Evolutionary conservation across 140 eudicot species (phyloP).

Genomic region (Erigeron philadelphicus): DNA sequence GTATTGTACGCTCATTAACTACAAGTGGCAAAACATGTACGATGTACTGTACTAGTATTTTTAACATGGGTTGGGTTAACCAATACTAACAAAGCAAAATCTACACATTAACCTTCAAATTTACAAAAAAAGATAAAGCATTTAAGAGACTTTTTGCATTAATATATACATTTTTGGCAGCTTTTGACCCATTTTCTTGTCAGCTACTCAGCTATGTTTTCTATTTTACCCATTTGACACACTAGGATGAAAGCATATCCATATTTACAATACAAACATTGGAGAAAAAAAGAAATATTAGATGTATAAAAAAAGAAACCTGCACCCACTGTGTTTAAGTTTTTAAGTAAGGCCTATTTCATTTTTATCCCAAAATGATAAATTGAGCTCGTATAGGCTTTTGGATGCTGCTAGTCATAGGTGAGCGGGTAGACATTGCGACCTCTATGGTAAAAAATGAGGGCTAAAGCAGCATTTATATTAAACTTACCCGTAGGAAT

Average conservation of each 20-base stretch:
- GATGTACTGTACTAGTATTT: too few relatives aligned
- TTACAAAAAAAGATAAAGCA: background rate
- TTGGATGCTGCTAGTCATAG: background rate
- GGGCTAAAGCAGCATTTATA: background rate
- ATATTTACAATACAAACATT: background rate
- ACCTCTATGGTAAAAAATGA: background rate
- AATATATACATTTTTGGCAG: background rate
- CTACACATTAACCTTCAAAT: background rate
- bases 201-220: background rate
- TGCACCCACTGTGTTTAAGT: background rate
- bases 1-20: background rate
- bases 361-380: background rate
- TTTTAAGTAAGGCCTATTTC: background rate
- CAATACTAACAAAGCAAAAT: background rate
- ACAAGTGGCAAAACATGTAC: too few relatives aligned
- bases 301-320: background rate
- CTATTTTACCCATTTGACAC: background rate
- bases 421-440: background rate
- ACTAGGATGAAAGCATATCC: background rate
- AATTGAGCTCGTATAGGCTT: slow-evolving; percentile 7
- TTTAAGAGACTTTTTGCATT: background rate
- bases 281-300: too few relatives aligned
- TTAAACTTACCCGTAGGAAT: slow-evolving; percentile 70
- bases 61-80: background rate
- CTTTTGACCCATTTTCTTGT: background rate